These are phyloP conservation scores for Aspergillus quadrilineatus DNA, from an alignment of 2,329 filamentous ascomycete species.

Conservation along the genomic window DNA sequence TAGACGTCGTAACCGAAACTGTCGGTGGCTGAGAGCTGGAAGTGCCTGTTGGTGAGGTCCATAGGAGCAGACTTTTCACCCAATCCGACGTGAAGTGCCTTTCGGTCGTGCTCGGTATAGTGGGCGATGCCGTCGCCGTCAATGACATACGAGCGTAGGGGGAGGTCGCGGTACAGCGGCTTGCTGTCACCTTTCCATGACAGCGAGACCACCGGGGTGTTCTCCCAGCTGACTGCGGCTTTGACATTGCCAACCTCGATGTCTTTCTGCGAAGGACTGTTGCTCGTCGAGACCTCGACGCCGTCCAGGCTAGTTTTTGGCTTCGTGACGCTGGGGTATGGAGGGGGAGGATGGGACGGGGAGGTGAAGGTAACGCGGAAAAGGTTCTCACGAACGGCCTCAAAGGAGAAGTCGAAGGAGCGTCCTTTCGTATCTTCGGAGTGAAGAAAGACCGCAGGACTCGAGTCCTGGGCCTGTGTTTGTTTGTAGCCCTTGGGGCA, in stretches of 20 bases:
- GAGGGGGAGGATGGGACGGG: conserved; percentile 60
- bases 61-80: conserved; percentile 73
- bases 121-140: conserved; percentile 64
- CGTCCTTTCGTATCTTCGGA: conserved; percentile 40
- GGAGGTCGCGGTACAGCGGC: conserved; percentile 62
- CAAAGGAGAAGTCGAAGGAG: conserved; percentile 61
- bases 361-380: conserved; percentile 69
- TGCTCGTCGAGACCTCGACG: conserved; percentile 31
- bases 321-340: conserved; percentile 60
- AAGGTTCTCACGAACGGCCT: conserved; percentile 60
- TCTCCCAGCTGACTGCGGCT: conserved; percentile 60
- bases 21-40: conserved; percentile 67
- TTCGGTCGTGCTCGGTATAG: conserved; percentile 62
- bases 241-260: conserved; percentile 52
- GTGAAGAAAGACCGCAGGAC: conserved; percentile 42
- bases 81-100: conserved; percentile 66
- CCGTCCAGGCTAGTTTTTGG: conserved; percentile 41
- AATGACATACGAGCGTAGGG: conserved; percentile 63
- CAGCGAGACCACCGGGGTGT: conserved; percentile 59
- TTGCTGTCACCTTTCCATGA: conserved; percentile 51
- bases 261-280: conserved; percentile 37
- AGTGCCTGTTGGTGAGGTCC: conserved; percentile 66
- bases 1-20: conserved; percentile 73
- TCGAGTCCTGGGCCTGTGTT: conserved; percentile 25
- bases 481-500: conserved; percentile 40